Evolutionary conservation across 2,329 filamentous ascomycete genomes (phyloP), one percentile per base, ranked within the genome.

Genomic region (Paraconiothyrium sp.): DNA sequence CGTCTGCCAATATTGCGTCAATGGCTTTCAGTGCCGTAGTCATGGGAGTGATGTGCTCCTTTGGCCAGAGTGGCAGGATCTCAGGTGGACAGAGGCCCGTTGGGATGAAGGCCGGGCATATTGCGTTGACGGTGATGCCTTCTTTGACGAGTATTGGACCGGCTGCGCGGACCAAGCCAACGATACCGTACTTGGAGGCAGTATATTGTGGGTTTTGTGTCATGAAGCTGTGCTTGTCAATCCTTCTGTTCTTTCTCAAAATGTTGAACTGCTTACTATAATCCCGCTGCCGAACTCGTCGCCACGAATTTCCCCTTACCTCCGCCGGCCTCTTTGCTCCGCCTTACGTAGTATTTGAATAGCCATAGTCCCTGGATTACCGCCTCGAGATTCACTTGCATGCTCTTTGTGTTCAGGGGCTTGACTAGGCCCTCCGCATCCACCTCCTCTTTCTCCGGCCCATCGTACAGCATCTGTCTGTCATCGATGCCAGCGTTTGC

Each of bases 401-500:
- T 67, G 4, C 72, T 76, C 60, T 74, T 76, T 22, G 80, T 71
- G 60, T 80, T 75, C 64, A 81, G 57, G n/a, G 70, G 71, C 58
- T 73, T 76, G 9, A 79, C 72, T 34, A 78, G 57, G 10, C 77
- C 78, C 8, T 78, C 75, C 30, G 77, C 71, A 41, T 77, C 73
- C 39, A 76, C 27, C 48, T 70, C 67, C 51, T 76, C 75, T 16
- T 72, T 71, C 7, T 72, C 69, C 41, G 57, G 60, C 6, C 44
- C 34, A 39, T 77, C 73, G 46, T 80, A 80, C n/a, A 82, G 62
- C 30, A 70, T 67, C 56, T 80, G 76, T 41, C 70, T 70, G 59
- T 78, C 80, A 51, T 73, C 78, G 55, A 82, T 78, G 0, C 80
- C 81, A 2, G 81, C 81, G 67, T 83, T 83, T 2, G 80, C 77